phyloP scores from a whole-genome alignment of 768 basidiomycete genomes.

The Lentinula lateritia region DNA sequence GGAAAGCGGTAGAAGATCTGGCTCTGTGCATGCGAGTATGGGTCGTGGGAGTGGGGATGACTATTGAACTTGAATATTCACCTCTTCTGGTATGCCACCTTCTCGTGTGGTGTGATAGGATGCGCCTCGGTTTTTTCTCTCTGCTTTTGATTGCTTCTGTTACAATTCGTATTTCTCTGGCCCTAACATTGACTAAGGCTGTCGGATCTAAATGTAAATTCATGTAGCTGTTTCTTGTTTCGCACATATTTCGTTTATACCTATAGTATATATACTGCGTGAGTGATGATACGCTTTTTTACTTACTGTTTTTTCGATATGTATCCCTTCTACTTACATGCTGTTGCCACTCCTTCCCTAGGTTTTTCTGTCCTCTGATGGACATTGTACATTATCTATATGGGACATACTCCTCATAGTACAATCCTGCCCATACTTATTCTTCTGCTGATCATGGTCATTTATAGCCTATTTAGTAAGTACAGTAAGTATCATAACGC shows the following conservation, averaged over 20 bases:
- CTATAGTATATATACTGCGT: background rate
- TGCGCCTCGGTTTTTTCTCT: too few species aligned
- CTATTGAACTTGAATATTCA: slow-evolving; percentile 10
- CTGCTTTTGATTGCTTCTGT: background rate
- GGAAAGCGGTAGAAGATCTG: slow-evolving; percentile 32
- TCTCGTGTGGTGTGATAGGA: too few species aligned
- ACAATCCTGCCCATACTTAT: background rate
- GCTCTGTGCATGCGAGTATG: slow-evolving; percentile 34
- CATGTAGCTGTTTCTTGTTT: background rate
- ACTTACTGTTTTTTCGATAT: background rate
- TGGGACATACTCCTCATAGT: background rate
- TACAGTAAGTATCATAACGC: background rate
- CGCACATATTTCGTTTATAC: background rate
- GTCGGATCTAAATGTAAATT: background rate
- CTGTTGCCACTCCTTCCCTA: background rate
- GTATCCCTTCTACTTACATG: background rate
- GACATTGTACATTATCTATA: background rate
- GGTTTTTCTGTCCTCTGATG: background rate
- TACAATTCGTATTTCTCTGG: slow-evolving; percentile 5
- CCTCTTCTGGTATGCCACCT: background rate
- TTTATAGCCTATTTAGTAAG: background rate
- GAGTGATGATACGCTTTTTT: background rate
- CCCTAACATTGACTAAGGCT: background rate
- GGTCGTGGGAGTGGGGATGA: slow-evolving; percentile 26
- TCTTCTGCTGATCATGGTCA: background rate